These are phyloP conservation scores for Pythium phragmitis DNA, from an alignment of 352 stramenopile genomes.

Conservation along the genomic window DNA sequence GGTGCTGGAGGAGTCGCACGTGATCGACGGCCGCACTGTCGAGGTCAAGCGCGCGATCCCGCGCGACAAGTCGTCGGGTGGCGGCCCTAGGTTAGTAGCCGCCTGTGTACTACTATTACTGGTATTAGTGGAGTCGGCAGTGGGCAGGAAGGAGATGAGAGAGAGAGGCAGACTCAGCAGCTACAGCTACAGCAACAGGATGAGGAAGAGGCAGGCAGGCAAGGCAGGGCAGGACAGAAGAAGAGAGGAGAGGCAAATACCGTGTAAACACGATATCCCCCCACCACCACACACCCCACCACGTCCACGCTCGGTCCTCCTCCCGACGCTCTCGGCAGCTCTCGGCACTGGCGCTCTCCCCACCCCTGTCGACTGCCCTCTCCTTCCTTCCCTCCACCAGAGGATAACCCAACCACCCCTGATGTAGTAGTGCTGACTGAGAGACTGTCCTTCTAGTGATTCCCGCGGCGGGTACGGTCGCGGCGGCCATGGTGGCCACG, in stretches of 20 bases:
- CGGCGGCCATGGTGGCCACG: conserved; percentile 21
- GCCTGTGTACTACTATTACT: not conserved
- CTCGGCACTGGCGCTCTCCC: not conserved
- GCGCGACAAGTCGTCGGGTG: conserved; percentile 70
- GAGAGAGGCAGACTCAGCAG: conserved; percentile 9
- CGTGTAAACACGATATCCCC: conserved; percentile 18
- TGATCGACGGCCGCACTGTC: conserved; percentile 87
- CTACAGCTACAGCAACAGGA: not conserved
- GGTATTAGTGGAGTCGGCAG: conserved; percentile 25
- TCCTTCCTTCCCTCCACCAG: not conserved
- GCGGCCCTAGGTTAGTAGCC: conserved; percentile 71
- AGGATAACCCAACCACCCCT: not conserved
- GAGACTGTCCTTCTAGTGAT: conserved; percentile 33
- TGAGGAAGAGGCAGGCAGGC: conserved; percentile 3
- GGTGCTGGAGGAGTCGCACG: conserved; percentile 85
- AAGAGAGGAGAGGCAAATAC: conserved; percentile 11
- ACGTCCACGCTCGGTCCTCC: conserved; percentile 4
- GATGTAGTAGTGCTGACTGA: conserved; percentile 13
- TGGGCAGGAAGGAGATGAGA: conserved; percentile 28
- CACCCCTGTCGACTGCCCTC: conserved; percentile 3
- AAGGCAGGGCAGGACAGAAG: conserved; percentile 9
- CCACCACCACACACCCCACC: not conserved
- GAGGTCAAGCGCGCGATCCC: conserved; percentile 92
- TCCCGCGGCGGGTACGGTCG: conserved; percentile 32
- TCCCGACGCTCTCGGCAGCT: not conserved